Percentiles rank a stretch among this genome's conserved stretches.
Conservation (phyloP, 352 stramenopile species). For the Halophytophthora polymorphica region DNA sequence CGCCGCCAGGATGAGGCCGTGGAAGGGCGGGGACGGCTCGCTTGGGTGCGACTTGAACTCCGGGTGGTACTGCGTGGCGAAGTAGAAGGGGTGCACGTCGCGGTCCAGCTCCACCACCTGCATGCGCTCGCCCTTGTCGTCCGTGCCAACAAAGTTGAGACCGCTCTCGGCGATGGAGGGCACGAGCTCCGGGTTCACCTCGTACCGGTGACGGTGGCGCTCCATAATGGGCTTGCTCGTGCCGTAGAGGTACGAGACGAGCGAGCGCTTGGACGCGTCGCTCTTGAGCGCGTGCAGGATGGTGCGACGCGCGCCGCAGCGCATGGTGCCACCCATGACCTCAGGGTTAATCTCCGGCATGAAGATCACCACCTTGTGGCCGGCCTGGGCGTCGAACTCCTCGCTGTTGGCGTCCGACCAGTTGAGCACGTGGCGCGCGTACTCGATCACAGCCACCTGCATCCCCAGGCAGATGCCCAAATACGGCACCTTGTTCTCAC, state of each 20-base stretch:
- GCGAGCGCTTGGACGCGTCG: conserved; percentile 76
- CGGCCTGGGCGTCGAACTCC: conserved; percentile 89
- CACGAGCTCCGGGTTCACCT: conserved; percentile 98
- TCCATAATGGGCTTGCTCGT: conserved; percentile 91
- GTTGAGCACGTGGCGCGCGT: conserved; percentile 92
- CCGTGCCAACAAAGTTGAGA: conserved; percentile 97
- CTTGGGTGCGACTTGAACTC: conserved; percentile 98
- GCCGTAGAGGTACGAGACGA: conserved; percentile 91
- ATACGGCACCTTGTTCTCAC: conserved; percentile 95
- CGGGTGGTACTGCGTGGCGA: conserved; percentile 99
- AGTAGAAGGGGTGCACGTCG: conserved; percentile 98
- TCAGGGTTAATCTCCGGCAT: conserved; percentile 99
- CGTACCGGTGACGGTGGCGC: conserved; percentile 98
- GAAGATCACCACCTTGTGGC: conserved; percentile 97
- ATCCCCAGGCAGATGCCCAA: conserved; percentile 98
- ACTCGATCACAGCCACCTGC: conserved; percentile 95
- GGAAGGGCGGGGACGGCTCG: conserved; percentile 96
- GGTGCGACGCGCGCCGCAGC: conserved; percentile 95
- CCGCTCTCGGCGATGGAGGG: conserved; percentile 87
- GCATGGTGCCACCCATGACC: conserved; percentile 99
- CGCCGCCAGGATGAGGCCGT: conserved; percentile 93
- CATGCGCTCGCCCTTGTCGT: conserved; percentile 97
- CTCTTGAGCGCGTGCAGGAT: conserved; percentile 87
- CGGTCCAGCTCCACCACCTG: conserved; percentile 97
- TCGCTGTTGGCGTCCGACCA: conserved; percentile 94